Base-by-base conservation (phyloP, 2,329 filamentous ascomycete species). In the Neoascochyta sp. region DNA sequence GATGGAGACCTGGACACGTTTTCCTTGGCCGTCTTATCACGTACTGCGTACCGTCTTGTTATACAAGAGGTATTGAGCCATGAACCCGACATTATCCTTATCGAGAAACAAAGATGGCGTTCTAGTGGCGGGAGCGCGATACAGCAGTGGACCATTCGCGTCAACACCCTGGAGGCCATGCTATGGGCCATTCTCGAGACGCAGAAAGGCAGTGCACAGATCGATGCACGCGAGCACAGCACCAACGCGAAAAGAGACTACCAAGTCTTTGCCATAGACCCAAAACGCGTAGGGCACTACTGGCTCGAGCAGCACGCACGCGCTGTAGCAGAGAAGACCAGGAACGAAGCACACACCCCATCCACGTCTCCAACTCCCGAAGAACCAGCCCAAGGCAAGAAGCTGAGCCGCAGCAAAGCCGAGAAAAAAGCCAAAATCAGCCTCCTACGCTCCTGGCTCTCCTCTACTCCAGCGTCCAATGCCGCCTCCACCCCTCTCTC, bases 111-210 rank as follows among this genome's bases (percentile, higher is more conserved):
- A 44, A 69, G 78, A 8, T 80, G 68, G 54, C 79, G 86, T 3
- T 80, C 78, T 3, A 73, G 71, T n/a, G 76, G 82, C 7, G 71
- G 66, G 0, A 65, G 75, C 0, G 74, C 78, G 0, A 78, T 93
- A 2, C 76, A 80, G 37, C 85, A 93, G 62, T 93, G 86, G 86
- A 90, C 86, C 3, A 57, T 92, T 22, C 71, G 85, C 1, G 86
- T 93, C 7, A 90, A 90, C 45, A 81, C 83, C 50, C 73, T 93
- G 13, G 86, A 93, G 59, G 78, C 79, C 4, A 92, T 92, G 79
- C 63, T 93, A 0, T 83, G 88, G 67, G 81, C 82, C 7, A 71
- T 80, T 9, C 60, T 20, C 68, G 29, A 44, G 20, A 45, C 41
- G 11, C 17, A 20, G 32, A 27, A 32, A n/a, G 13, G 12, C 9